Evolutionary conservation across 495 filamentous ascomycete species (phyloP).

Genomic region (Thozetella sp.): DNA sequence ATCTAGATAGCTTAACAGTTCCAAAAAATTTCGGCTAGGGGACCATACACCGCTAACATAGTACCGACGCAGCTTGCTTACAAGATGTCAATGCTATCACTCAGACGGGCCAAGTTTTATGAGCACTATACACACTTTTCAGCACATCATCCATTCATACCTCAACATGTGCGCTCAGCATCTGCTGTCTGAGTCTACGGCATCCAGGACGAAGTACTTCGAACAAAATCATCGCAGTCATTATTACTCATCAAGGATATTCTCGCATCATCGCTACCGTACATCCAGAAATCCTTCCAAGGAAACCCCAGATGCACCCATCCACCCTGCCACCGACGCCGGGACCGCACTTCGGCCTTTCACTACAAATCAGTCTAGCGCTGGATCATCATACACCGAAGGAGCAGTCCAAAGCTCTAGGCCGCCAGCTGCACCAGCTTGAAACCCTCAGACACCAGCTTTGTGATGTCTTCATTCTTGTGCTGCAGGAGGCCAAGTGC

Average conservation of each 20-base stretch:
- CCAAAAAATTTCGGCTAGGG: no score
- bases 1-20: no score
- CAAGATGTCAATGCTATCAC: no score
- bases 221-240: neutral
- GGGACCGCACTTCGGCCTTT: neutral
- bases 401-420: no score
- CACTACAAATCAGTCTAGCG: neutral
- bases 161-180: no score
- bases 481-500: conserved; percentile 86
- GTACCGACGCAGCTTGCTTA: no score
- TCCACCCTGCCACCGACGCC: neutral
- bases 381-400: no score
- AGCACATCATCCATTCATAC: no score
- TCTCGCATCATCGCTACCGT: neutral
- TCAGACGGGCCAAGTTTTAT: no score
- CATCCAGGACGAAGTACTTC: neutral
- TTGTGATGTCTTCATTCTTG: conserved; percentile 96
- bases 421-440: conserved; percentile 74
- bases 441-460: conserved; percentile 81
- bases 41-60: no score
- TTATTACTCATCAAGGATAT: conserved; percentile 4
- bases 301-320: neutral
- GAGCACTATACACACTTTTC: no score
- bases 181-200: no score
- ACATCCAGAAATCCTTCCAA: neutral